These are phyloP conservation scores for Apodospora peruviana DNA, from an alignment of 495 filamentous ascomycete species.

Conservation along the genomic window DNA sequence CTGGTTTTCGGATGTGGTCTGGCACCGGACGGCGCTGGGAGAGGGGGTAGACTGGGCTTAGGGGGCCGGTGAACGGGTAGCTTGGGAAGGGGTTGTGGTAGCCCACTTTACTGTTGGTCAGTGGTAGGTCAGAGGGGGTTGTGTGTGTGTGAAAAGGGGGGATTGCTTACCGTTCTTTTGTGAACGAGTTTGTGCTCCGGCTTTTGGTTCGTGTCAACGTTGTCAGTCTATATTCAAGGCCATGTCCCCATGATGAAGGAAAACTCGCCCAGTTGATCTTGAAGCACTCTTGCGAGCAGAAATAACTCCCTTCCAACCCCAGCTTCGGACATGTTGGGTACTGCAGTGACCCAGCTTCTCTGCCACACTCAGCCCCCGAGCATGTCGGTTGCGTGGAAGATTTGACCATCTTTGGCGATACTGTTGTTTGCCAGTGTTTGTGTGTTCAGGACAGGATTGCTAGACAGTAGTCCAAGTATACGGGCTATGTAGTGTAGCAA, in stretches of 20 bases:
- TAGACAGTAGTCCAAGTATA: too few relatives aligned
- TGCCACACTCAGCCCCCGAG: not conserved
- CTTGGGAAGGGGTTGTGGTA: not conserved
- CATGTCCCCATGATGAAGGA: not conserved
- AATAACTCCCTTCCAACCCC: not conserved
- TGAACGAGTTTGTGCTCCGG: not conserved
- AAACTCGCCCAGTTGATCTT: not conserved
- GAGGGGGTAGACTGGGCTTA: not conserved
- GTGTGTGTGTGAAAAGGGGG: not conserved
- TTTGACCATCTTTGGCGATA: too few relatives aligned
- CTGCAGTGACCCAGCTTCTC: not conserved
- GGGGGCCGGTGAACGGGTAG: not conserved
- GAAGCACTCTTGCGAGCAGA: constrained; percentile 1
- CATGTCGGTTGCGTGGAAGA: not conserved
- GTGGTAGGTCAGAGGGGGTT: not conserved
- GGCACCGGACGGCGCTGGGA: not conserved
- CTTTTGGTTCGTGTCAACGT: not conserved
- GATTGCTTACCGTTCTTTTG: not conserved
- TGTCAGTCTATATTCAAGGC: not conserved
- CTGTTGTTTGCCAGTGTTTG: too few relatives aligned
- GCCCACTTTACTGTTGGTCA: not conserved
- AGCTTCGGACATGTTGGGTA: not conserved
- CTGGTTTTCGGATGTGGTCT: not conserved
- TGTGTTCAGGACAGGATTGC: too few relatives aligned
- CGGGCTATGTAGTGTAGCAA: too few relatives aligned